Conservation (phyloP, 768 basidiomycete genomes). For the Tylopilus plumbeoviolaceoides region DNA sequence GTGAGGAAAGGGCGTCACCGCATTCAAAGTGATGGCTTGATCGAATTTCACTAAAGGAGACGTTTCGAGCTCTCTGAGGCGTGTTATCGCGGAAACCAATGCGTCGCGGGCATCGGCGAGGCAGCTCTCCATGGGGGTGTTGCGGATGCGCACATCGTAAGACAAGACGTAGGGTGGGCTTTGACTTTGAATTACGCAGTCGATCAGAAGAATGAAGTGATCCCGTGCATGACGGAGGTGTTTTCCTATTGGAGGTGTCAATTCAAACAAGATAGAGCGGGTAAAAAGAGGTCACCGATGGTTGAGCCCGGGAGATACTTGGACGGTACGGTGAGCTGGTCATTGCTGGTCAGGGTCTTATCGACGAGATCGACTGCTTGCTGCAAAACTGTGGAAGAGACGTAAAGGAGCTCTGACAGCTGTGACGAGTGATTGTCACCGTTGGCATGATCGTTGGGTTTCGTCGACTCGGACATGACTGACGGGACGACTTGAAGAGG, state of each 20-base stretch:
- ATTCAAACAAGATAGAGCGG: not conserved
- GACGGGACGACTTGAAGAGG: not conserved
- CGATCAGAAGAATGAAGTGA: slow-evolving; percentile 68
- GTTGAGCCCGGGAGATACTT: slow-evolving; percentile 81
- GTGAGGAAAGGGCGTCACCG: slow-evolving; percentile 76
- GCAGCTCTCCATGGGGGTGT: slow-evolving; percentile 80
- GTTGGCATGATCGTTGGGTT: slow-evolving; percentile 3
- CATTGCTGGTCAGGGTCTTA: slow-evolving; percentile 59
- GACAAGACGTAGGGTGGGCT: slow-evolving; percentile 52
- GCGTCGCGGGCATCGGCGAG: slow-evolving; percentile 55
- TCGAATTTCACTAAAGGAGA: slow-evolving; percentile 44
- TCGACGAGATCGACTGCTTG: slow-evolving; percentile 75
- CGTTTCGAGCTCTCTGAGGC: slow-evolving; percentile 47
- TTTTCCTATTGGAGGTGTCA: slow-evolving; percentile 52
- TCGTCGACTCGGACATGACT: slow-evolving; percentile 22
- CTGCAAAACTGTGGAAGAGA: slow-evolving; percentile 61
- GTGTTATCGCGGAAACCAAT: slow-evolving; percentile 50
- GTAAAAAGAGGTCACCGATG: slow-evolving; percentile 51
- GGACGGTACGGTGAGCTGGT: slow-evolving; percentile 66
- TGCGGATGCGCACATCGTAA: slow-evolving; percentile 72
- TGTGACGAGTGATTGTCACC: slow-evolving; percentile 22
- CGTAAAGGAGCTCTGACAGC: slow-evolving; percentile 55
- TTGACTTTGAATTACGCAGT: slow-evolving; percentile 45
- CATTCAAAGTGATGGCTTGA: slow-evolving; percentile 66
- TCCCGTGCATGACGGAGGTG: slow-evolving; percentile 83